phyloP scores from a whole-genome alignment of 2,329 filamentous ascomycete species.

The Penicillium sp. region DNA sequence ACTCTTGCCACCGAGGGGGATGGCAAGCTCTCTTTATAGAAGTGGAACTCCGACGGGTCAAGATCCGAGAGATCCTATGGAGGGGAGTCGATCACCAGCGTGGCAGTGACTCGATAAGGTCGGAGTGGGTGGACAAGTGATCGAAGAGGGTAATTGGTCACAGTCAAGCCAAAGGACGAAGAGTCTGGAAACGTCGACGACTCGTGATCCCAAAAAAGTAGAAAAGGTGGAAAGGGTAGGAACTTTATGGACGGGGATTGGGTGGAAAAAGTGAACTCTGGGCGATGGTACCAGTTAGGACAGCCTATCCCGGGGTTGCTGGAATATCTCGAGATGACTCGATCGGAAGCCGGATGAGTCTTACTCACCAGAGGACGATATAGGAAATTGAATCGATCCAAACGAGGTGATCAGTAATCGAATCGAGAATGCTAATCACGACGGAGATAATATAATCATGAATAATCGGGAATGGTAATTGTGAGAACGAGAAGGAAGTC shows the following conservation, averaged over 20 bases:
- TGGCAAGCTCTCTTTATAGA: constrained; percentile 26
- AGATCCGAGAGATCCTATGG: constrained; percentile 24
- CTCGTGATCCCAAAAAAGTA: constrained; percentile 10
- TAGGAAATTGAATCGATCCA: background rate
- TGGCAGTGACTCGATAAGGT: constrained; percentile 12
- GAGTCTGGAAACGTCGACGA: constrained; percentile 28
- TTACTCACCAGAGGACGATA: background rate
- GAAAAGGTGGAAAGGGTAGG: constrained; percentile 8
- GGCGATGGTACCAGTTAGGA: background rate
- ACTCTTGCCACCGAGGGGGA: constrained; percentile 25
- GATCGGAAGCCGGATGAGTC: constrained; percentile 11
- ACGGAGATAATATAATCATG: background rate
- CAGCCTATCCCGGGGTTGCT: constrained; percentile 11
- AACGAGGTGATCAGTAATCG: background rate
- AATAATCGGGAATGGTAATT: background rate
- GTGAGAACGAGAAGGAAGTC: background rate
- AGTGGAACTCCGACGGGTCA: constrained; percentile 19
- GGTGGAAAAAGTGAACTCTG: constrained; percentile 4
- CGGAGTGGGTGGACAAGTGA: constrained; percentile 6
- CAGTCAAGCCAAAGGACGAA: constrained; percentile 10
- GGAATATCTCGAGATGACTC: constrained; percentile 11
- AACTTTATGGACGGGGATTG: constrained; percentile 11
- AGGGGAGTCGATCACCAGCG: constrained; percentile 4
- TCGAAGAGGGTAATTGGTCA: constrained; percentile 1
- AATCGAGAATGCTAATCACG: background rate